A percentile compares a stretch with the other conserved stretches of the same genome.
Evolutionary conservation across 768 basidiomycete genomes (phyloP).

Genomic region (Sarcodon sp.): DNA sequence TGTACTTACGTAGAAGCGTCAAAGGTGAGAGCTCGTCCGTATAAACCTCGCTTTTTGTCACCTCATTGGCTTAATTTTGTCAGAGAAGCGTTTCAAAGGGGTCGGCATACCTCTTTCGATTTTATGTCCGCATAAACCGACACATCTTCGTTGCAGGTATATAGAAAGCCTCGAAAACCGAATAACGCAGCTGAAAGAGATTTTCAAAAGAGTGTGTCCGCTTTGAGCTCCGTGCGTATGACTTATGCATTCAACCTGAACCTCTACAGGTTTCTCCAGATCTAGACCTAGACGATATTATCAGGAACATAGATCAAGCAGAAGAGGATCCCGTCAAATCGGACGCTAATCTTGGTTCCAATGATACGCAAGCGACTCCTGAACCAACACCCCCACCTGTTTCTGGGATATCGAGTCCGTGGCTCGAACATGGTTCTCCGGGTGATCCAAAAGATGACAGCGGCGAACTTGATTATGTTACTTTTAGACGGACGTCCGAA

Average conservation of each 20-base stretch:
- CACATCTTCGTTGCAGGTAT: constrained; percentile 1
- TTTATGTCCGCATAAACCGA: neutral
- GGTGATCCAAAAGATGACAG: too few species aligned
- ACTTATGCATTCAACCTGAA: neutral
- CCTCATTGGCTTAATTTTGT: neutral
- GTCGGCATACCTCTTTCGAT: neutral
- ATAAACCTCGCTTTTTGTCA: neutral
- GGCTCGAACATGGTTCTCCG: too few species aligned
- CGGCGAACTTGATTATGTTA: neutral
- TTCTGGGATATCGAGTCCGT: too few species aligned
- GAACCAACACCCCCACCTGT: too few species aligned
- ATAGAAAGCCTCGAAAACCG: constrained; percentile 14
- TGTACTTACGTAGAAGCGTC: constrained; percentile 16
- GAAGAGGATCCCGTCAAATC: neutral
- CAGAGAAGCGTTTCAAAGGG: neutral
- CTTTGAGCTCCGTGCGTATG: neutral
- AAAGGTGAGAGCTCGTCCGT: constrained; percentile 6
- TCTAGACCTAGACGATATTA: neutral
- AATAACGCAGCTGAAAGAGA: constrained; percentile 14
- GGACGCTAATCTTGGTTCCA: neutral
- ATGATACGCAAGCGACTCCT: too few species aligned
- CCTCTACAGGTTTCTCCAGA: neutral
- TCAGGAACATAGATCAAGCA: neutral
- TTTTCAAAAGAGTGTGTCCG: constrained; percentile 12
- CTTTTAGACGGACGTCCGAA: neutral